phyloP scores from a whole-genome alignment of 345 rosid genomes.

The Cardamine resedifolia region DNA sequence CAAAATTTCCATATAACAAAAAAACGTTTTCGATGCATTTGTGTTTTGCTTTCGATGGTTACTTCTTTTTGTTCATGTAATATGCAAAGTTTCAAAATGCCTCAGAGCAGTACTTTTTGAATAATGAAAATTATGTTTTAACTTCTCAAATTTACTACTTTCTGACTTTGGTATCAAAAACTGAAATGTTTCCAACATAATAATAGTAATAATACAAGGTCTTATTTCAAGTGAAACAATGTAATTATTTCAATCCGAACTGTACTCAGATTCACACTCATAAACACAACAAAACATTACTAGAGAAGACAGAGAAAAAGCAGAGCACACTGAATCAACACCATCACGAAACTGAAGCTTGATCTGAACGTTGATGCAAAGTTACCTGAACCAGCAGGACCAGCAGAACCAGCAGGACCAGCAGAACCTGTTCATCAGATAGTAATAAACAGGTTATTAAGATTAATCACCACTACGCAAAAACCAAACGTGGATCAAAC shows the following conservation, averaged over 20 bases:
- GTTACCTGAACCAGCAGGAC: conserved; percentile 15
- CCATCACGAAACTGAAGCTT: conserved; percentile 37
- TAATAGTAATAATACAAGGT: neutral
- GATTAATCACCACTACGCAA: neutral
- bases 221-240: conserved; percentile 11
- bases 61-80: conserved; percentile 2
- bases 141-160: neutral
- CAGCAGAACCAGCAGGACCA: neutral
- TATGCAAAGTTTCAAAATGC: neutral
- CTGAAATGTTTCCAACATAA: neutral
- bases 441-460: neutral
- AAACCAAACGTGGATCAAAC: neutral
- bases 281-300: conserved; percentile 16
- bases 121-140: conserved; percentile 16
- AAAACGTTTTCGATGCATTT: neutral
- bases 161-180: neutral
- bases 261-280: conserved; percentile 31
- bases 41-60: neutral
- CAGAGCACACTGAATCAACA: conserved; percentile 37
- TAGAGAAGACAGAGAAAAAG: conserved; percentile 42
- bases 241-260: conserved; percentile 27
- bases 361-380: conserved; percentile 37
- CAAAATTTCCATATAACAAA: neutral
- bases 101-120: conserved; percentile 11
- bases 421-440: conserved; percentile 37